phyloP scores from a whole-genome alignment of 1,284 basidiomycete genomes.

The Ustilago vetiveriae region DNA sequence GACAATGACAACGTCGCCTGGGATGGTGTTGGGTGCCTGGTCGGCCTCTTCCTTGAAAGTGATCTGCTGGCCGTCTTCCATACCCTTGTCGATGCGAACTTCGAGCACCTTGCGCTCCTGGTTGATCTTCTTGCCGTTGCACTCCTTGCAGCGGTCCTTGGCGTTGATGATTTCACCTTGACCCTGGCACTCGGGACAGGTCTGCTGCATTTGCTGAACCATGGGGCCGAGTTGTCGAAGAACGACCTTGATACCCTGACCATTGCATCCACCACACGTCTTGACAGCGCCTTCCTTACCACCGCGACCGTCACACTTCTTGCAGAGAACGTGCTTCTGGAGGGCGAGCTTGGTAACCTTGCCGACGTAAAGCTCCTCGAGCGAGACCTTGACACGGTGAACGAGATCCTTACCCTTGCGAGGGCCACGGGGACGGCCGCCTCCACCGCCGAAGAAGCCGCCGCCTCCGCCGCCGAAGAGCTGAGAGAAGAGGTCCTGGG shows the following conservation, averaged over 20 bases:
- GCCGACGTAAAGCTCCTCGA: conserved; percentile 98
- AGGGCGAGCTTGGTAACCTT: conserved; percentile 98
- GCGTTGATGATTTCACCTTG: conserved; percentile 91
- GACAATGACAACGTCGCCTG: conserved; percentile 97
- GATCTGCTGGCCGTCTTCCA: conserved; percentile 97
- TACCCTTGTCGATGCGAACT: conserved; percentile 99
- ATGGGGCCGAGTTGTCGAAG: conserved; percentile 98
- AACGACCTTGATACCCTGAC: conserved; percentile 90
- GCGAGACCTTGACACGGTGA: conserved; percentile 92
- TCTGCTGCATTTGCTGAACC: conserved; percentile 98
- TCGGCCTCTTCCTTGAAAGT: conserved; percentile 95
- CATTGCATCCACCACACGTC: conserved; percentile 81
- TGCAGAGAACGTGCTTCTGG: conserved; percentile 92
- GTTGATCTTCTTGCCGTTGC: conserved; percentile 94
- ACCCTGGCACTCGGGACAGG: conserved; percentile 91
- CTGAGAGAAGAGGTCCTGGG: conserved; percentile 96
- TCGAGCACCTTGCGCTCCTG: conserved; percentile 98
- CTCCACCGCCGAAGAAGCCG: conserved; percentile 73
- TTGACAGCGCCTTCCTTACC: conserved; percentile 96
- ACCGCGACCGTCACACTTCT: conserved; percentile 92
- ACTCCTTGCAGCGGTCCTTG: conserved; percentile 91
- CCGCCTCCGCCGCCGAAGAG: conserved; percentile 82
- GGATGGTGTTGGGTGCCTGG: conserved; percentile 86
- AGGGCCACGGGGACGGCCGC: conserved; percentile 78
- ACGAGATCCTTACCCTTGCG: conserved; percentile 98